phyloP scores from a whole-genome alignment of 2,329 filamentous ascomycete genomes.

The Trichophyton benhamiae region DNA sequence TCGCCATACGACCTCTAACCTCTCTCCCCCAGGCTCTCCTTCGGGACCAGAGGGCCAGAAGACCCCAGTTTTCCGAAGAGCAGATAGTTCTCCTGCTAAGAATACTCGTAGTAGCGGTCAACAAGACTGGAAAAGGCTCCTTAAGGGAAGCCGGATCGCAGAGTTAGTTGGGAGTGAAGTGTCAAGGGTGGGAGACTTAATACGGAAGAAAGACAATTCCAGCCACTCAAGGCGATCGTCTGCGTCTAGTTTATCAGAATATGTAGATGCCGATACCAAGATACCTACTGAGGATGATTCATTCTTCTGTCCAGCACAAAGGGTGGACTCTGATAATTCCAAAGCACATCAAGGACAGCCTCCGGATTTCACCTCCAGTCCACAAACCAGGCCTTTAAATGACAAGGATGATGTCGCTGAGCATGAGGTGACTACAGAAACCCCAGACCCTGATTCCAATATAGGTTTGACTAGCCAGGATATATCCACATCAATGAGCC shows the following conservation, averaged over 20 bases:
- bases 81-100: conserved; percentile 17
- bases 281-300: neutral
- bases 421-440: neutral
- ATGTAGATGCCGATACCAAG: conserved; percentile 29
- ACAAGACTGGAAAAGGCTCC: conserved; percentile 53
- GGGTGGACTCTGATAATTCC: neutral
- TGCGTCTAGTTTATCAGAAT: conserved; percentile 36
- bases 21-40: neutral
- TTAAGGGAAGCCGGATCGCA: conserved; percentile 65
- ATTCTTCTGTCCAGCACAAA: neutral
- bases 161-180: conserved; percentile 57
- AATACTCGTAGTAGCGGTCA: conserved; percentile 22
- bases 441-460: neutral
- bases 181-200: conserved; percentile 48
- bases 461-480: neutral
- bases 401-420: neutral
- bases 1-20: neutral
- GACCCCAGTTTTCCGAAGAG: conserved; percentile 9
- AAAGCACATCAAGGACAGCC: neutral
- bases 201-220: conserved; percentile 45
- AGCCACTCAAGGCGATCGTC: conserved; percentile 34
- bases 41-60: neutral
- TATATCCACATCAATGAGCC: conserved; percentile 20
- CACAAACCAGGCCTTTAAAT: neutral
- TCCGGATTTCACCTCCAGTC: neutral